Base-by-base conservation (phyloP, 306 rosid genomes). In the Ammopiptanthus mongolicus region DNA sequence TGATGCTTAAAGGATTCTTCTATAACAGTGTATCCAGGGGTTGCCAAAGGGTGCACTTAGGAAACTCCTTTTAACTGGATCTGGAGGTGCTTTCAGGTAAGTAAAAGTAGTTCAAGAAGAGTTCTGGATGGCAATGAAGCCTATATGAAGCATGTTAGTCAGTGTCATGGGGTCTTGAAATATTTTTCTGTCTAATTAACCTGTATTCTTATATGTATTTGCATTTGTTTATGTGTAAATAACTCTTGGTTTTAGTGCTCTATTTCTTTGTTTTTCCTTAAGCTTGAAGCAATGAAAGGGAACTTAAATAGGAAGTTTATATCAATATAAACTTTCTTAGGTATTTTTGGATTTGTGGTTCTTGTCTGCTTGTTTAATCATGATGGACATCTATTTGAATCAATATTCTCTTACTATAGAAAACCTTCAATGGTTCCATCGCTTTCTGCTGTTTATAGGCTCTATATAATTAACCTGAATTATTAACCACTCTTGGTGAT, bases 21-120 rank as follows among this genome's bases (percentile, higher is more conserved):
- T 80, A 80, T 65, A 0, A 58, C 89, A 93, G 97, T 88, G 97
- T 81, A 87, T 93, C 74, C 98, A 90, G 39, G 98, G 98, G 53
- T 80, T 93, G 81, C 78, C 98, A 14, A 89, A 86, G 50, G 93
- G 96, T 50, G 95, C 95, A 55, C 93, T 93, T 29, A 81, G 98
- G 78, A 87, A 92, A 59, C 87, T 90, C 76, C 87, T 88, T 75
- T 81, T 93, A 83, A 93, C 96, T 10, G 98, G 91, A 14, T 93
- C 97, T 12, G 98, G 98, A 29, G 98, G 98, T 59, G 90, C 98
- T 80, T 93, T 93, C 82, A 88, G 98, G 98, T 93, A 46, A 65
- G 63, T 28, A 69, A 75, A 67, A 42, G 11, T 65, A 66, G 47
- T 73, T 56, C 44, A 69, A 59, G 9, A 65, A 31, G 50, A 68